A percentile compares a stretch with the other conserved stretches of the same genome.
These are phyloP conservation scores for Podospora fimiseda DNA, from an alignment of 495 filamentous ascomycete species.

Conservation along the genomic window DNA sequence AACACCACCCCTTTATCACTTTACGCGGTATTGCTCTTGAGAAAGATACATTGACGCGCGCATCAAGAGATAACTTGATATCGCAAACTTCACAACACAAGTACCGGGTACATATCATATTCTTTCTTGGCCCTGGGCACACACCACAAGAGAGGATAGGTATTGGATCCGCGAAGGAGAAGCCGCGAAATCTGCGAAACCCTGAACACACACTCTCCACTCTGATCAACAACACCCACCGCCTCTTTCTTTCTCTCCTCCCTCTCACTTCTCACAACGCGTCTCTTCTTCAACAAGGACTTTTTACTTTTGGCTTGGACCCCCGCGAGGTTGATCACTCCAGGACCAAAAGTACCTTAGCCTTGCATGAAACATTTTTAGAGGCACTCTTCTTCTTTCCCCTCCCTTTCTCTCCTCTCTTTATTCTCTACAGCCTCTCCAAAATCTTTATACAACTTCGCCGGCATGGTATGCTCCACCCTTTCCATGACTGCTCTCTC, in stretches of 20 bases:
- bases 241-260: not conserved
- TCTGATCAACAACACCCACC: not conserved
- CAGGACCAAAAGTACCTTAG: conserved; percentile 15
- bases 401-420: conserved; percentile 18
- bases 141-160: not conserved
- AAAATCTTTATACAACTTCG: not conserved
- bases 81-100: not conserved
- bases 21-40: not conserved
- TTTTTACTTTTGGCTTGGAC: not conserved
- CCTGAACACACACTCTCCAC: not conserved
- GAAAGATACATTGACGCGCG: not conserved
- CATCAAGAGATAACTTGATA: too few relatives aligned
- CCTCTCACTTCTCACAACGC: conserved; percentile 15
- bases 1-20: not conserved
- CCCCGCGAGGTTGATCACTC: conserved; percentile 27
- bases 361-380: conserved; percentile 28
- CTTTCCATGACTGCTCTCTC: not conserved
- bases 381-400: too few relatives aligned
- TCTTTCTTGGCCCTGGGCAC: not conserved
- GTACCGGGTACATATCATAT: not conserved
- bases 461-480: conserved; percentile 25
- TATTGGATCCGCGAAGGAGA: not conserved
- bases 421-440: conserved; percentile 12
- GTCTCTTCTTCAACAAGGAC: conserved; percentile 12
- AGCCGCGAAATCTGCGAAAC: not conserved